Base-by-base conservation (phyloP, 2,329 filamentous ascomycete species). In the Alternaria atra region DNA sequence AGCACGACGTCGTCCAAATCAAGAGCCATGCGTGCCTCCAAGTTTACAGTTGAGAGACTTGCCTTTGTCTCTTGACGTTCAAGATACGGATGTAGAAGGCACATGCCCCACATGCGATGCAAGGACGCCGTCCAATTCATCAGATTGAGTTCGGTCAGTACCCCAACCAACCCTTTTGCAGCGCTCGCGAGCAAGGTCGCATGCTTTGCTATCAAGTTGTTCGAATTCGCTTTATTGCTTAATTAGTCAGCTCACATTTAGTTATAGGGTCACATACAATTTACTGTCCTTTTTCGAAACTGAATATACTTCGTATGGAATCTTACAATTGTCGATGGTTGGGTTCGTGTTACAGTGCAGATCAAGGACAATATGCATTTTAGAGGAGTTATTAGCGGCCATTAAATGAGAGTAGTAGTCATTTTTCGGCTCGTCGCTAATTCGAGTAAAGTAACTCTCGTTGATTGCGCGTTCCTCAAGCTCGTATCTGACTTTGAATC, bases 331-430 rank as follows among this genome's bases (percentile, higher is more conserved):
- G 65, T 73, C 55, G 56, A 71, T 58, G 64, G 52, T 62, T 61
- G 68, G 67, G 63, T 72, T 53, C 60, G 61, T 65, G 62, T 73
- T 73, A 60, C 61, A 73, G 55, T 74, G 47, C 59, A 74, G 47
- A 66, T 74, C 69, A 35, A 74, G 65, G 64, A 73, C 62, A 56
- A 74, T 69, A 69, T 74, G 70, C 67, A 73, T 69, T 37, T 61
- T 64, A 61, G 70, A 69, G 61, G 23, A 43, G 7, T 64, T 15
- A 13, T 62, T 62, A 5, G 58, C 50, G 34, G 62, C 50, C 23
- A 62, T 62, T 32, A 64, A 55, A 42, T 64, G 55, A 37, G 55
- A 61, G 35, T 32, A 62, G 54, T 56, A 62, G 27, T 64, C 43
- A 17, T 60, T 55, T 13, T 17, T 46, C 34, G 47, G 47, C 37